Base-by-base conservation (phyloP, 179 eudicot genomes). In the Gypsophila paniculata region DNA sequence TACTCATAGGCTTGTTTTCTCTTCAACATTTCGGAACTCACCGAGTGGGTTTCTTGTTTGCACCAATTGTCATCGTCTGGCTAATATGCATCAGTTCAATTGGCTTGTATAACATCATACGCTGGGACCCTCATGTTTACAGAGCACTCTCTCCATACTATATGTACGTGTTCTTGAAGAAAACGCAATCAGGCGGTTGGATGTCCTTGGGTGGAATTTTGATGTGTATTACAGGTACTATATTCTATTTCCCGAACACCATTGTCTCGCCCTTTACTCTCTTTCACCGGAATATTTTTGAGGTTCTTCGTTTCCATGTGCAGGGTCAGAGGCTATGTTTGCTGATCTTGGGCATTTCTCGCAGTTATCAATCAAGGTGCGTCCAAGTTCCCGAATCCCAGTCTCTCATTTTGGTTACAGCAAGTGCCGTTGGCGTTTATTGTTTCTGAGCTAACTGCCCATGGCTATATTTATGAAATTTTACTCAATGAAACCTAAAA, bases 271-370 rank as follows among this genome's bases (percentile, higher is more conserved):
- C 55, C 26, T 65, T 58, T 8, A 12, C 18, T 38, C 11, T 18
- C 44, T 5, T 32, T 14, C 21, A 14, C 18, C 23, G 0, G 9
- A 58, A 38, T 34, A 26, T 63, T 21, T 22, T 29, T 15, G 15
- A 18, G 44, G 15, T 65, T 76, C 61, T 22, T 34, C 23, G 6
- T 6, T 73, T 18, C 0, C 23, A 19, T 17, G 52, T 81, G 44
- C 86, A 92, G 98, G 98, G 74, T 93, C 98, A 6, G 98, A 93
- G 79, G 98, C 98, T 53, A 93, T 93, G 96, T 93, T 88, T 82
- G 96, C 96, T 77, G 96, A 93, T 80, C 90, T 93, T 8, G 98
- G 98, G 14, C 98, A 93, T 82, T 93, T 93, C 58, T 87, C 98
- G 2, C 96, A 93, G 72, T 82, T 86, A 78, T 89, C 98, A 54